phyloP scores from a whole-genome alignment of 495 filamentous ascomycete species.

The Trichoderma asperelloides region DNA sequence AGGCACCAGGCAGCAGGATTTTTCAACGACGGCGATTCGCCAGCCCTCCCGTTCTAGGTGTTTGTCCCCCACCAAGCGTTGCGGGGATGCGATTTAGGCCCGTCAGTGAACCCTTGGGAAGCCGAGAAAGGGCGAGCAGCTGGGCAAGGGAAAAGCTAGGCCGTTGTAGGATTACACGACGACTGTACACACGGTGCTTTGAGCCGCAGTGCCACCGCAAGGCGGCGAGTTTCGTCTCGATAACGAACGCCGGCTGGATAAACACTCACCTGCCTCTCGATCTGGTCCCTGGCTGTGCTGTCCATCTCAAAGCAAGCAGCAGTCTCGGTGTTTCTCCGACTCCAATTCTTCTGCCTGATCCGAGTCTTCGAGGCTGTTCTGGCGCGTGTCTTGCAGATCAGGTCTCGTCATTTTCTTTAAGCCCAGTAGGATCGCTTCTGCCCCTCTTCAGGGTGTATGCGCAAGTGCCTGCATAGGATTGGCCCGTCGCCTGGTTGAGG shows the following conservation, averaged over 20 bases:
- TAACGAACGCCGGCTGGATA: not conserved
- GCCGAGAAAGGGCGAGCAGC: not conserved
- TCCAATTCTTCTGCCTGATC: not conserved
- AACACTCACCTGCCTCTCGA: not conserved
- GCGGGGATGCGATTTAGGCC: not conserved
- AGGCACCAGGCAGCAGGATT: constrained; percentile 4
- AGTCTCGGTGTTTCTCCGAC: not conserved
- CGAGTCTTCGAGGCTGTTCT: not conserved
- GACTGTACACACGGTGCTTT: not conserved
- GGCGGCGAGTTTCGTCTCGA: constrained; percentile 1
- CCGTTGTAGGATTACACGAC: not conserved
- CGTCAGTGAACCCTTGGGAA: not conserved
- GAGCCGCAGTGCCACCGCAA: not conserved
- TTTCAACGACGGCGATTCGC: not conserved
- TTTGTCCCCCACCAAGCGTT: not conserved
- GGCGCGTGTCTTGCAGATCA: not conserved
- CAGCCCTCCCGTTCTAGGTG: not conserved
- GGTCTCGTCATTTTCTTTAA: not conserved
- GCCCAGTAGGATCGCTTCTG: not conserved
- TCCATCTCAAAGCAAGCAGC: not conserved
- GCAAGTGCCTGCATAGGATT: not conserved
- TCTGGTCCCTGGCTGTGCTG: not conserved
- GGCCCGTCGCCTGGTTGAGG: not conserved
- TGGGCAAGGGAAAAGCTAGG: not conserved
- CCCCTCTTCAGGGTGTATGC: not conserved